Percentiles rank a stretch among this genome's conserved stretches.
phyloP scores from a whole-genome alignment of 768 basidiomycete genomes.

The Xerocomus potaroensis region DNA sequence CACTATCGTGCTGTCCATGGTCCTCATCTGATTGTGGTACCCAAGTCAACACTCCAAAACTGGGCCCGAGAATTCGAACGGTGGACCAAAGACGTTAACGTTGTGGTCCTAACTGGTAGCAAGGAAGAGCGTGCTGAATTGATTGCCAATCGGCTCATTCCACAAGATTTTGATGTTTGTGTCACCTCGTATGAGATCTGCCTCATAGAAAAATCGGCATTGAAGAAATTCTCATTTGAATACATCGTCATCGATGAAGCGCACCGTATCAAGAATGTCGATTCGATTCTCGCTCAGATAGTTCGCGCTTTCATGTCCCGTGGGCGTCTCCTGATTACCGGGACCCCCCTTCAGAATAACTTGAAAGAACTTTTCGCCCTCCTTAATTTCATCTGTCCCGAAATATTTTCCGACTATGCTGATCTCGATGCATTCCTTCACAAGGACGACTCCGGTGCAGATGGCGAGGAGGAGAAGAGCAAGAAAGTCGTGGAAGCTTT shows the following conservation, averaged over 20 bases:
- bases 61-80: constrained; percentile 90
- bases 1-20: constrained; percentile 72
- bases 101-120: constrained; percentile 76
- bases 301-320: constrained; percentile 86
- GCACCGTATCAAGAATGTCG: constrained; percentile 98
- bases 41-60: constrained; percentile 97
- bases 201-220: constrained; percentile 86
- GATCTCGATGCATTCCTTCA: constrained; percentile 94
- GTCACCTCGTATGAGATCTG: constrained; percentile 98
- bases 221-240: constrained; percentile 95
- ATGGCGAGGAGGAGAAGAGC: constrained; percentile 76
- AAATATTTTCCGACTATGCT: constrained; percentile 87
- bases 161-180: constrained; percentile 89
- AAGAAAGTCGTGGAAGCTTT: constrained; percentile 94
- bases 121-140: constrained; percentile 87
- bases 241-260: constrained; percentile 99
- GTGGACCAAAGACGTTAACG: constrained; percentile 88
- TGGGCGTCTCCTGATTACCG: constrained; percentile 90
- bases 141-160: constrained; percentile 72
- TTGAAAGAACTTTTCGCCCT: constrained; percentile 91
- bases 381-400: constrained; percentile 94
- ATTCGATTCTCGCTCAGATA: constrained; percentile 92
- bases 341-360: constrained; percentile 95
- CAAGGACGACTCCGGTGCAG: constrained; percentile 68
- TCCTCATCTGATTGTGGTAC: constrained; percentile 93